phyloP scores from a whole-genome alignment of 129 eudicot genomes.

The Flaveria sonorensis region DNA sequence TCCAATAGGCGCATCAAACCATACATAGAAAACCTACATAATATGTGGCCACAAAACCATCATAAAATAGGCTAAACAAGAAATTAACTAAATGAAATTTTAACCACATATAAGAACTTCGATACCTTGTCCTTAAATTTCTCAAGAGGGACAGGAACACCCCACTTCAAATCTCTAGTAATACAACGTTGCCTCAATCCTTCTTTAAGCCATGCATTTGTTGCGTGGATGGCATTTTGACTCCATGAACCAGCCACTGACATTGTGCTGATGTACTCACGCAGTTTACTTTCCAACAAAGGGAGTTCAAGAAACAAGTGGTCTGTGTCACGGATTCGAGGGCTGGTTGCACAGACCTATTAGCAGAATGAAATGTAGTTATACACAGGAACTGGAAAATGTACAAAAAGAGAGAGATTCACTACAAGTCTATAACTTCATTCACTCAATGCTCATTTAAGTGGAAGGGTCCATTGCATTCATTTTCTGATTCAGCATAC shows the following conservation, averaged over 20 bases:
- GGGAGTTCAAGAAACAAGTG: slow-evolving; percentile 98
- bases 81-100: background rate
- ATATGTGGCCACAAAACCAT: background rate
- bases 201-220: slow-evolving; percentile 95
- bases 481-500: background rate
- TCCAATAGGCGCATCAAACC: slow-evolving; percentile 99
- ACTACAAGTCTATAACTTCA: background rate
- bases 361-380: slow-evolving; percentile 9
- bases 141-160: slow-evolving; percentile 98
- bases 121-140: slow-evolving; percentile 78
- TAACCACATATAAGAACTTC: background rate
- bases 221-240: slow-evolving; percentile 93
- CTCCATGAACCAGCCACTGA: slow-evolving; percentile 91
- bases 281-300: slow-evolving; percentile 59
- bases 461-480: background rate
- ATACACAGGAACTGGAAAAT: background rate
- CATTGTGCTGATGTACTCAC: slow-evolving; percentile 61
- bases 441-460: background rate
- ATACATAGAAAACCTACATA: slow-evolving; percentile 88
- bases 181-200: slow-evolving; percentile 85
- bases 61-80: background rate
- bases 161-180: slow-evolving; percentile 98
- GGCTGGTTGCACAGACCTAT: slow-evolving; percentile 75
- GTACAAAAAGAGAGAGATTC: background rate
- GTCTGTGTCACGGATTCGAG: slow-evolving; percentile 83